A percentile compares a stretch with the other conserved stretches of the same genome.
These are phyloP conservation scores for Casuarina cunninghamiana DNA, from an alignment of 306 rosid genomes.

Conservation along the genomic window DNA sequence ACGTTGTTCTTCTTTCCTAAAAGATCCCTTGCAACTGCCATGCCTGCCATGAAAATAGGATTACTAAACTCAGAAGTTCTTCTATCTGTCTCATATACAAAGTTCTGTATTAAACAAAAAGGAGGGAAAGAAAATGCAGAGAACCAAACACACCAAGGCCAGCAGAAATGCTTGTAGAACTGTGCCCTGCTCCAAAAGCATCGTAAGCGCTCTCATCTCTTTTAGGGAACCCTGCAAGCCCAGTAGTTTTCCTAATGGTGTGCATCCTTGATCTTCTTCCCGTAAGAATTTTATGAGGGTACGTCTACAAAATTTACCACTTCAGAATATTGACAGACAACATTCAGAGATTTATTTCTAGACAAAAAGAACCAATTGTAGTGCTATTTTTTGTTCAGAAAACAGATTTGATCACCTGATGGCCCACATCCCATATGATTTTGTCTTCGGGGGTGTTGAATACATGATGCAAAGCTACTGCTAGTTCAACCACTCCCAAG, in stretches of 20 bases:
- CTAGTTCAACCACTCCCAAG: slow-evolving; percentile 85
- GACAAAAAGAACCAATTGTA: neutral
- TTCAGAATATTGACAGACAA: slow-evolving; percentile 4
- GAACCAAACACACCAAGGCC: slow-evolving; percentile 68
- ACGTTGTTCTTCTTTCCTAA: slow-evolving; percentile 70
- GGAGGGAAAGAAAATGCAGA: neutral
- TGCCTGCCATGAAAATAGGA: slow-evolving; percentile 48
- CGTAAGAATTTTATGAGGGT: slow-evolving; percentile 91
- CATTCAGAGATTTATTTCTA: neutral
- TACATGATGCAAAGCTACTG: slow-evolving; percentile 88
- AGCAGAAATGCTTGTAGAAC: slow-evolving; percentile 97
- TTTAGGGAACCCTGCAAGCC: slow-evolving; percentile 91
- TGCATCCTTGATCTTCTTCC: slow-evolving; percentile 90
- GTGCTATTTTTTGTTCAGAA: neutral
- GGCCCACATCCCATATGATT: slow-evolving; percentile 98
- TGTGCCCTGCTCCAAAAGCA: slow-evolving; percentile 91
- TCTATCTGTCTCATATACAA: neutral
- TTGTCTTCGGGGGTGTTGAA: slow-evolving; percentile 83
- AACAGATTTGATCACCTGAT: slow-evolving; percentile 55
- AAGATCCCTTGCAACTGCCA: slow-evolving; percentile 94
- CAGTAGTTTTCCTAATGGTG: slow-evolving; percentile 85
- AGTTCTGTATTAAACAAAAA: neutral
- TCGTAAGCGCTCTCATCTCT: slow-evolving; percentile 88
- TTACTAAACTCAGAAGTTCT: slow-evolving; percentile 7
- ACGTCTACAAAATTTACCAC: slow-evolving; percentile 60